phyloP scores from a whole-genome alignment of 148 eudicot species.

The Vaccinium myrtillus region DNA sequence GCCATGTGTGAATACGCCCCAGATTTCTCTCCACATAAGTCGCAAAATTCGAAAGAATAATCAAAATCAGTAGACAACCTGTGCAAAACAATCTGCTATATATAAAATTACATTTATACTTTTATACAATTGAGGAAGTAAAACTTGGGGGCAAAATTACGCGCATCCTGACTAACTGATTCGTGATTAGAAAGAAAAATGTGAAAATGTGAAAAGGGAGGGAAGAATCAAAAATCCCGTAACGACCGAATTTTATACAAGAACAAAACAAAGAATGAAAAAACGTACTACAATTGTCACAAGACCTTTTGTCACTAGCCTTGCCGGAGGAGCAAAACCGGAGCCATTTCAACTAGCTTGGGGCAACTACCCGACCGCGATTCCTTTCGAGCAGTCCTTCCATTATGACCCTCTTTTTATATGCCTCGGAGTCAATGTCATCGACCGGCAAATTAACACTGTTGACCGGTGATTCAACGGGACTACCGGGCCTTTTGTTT shows the following conservation, averaged over 20 bases:
- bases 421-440: conserved; percentile 15
- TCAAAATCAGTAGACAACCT: neutral
- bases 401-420: conserved; percentile 28
- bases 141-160: neutral
- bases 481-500: neutral
- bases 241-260: neutral
- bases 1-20: neutral
- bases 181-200: too few species aligned
- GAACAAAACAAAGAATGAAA: neutral
- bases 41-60: neutral
- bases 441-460: neutral
- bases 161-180: neutral
- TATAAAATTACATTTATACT: neutral
- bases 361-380: neutral
- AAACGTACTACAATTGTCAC: neutral
- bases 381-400: conserved; percentile 25
- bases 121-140: neutral
- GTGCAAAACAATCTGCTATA: neutral
- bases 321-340: neutral
- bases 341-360: neutral
- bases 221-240: neutral
- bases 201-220: neutral
- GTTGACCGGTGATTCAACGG: neutral
- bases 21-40: neutral
- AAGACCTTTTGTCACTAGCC: neutral